Conservation (phyloP, 805 yeast genomes). For the Nakazawaea siamensis region DNA sequence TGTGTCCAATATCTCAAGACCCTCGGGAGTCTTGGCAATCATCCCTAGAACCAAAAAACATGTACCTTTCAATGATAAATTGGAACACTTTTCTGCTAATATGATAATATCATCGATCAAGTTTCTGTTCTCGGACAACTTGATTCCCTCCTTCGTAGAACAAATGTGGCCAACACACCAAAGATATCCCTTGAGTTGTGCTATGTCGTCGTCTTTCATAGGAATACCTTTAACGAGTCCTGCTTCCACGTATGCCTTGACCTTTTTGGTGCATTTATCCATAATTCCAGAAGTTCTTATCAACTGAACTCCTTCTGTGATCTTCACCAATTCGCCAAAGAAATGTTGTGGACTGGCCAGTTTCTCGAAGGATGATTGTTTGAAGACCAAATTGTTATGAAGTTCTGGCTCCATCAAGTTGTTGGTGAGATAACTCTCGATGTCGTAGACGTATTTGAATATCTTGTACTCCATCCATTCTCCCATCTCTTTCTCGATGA, state of each 20-base stretch:
- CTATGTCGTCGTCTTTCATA: slow-evolving; percentile 26
- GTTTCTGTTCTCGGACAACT: slow-evolving; percentile 38
- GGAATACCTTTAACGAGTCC: slow-evolving; percentile 13
- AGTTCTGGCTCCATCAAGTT: slow-evolving; percentile 13
- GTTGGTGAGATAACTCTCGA: slow-evolving; percentile 31
- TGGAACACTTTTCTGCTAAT: slow-evolving; percentile 35
- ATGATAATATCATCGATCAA: slow-evolving; percentile 45
- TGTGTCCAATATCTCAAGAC: slow-evolving; percentile 79
- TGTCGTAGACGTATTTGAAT: slow-evolving; percentile 35
- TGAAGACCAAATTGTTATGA: slow-evolving; percentile 5
- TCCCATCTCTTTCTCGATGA: slow-evolving; percentile 56
- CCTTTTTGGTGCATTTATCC: slow-evolving; percentile 10
- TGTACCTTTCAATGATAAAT: slow-evolving; percentile 63
- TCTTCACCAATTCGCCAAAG: slow-evolving; percentile 71
- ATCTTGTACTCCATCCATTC: slow-evolving; percentile 51
- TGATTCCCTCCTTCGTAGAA: slow-evolving; percentile 60
- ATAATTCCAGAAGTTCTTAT: slow-evolving; percentile 43
- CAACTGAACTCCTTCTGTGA: slow-evolving; percentile 69
- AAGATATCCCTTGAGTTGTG: slow-evolving; percentile 59
- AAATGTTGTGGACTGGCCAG: slow-evolving; percentile 50
- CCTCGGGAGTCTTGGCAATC: slow-evolving; percentile 64
- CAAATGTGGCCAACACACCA: slow-evolving; percentile 89
- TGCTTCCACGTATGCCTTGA: slow-evolving; percentile 13
- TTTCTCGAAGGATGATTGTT: neutral
- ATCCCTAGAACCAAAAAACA: slow-evolving; percentile 75